phyloP scores from a whole-genome alignment of 208 protist species.

The Zelonia costaricensis region DNA sequence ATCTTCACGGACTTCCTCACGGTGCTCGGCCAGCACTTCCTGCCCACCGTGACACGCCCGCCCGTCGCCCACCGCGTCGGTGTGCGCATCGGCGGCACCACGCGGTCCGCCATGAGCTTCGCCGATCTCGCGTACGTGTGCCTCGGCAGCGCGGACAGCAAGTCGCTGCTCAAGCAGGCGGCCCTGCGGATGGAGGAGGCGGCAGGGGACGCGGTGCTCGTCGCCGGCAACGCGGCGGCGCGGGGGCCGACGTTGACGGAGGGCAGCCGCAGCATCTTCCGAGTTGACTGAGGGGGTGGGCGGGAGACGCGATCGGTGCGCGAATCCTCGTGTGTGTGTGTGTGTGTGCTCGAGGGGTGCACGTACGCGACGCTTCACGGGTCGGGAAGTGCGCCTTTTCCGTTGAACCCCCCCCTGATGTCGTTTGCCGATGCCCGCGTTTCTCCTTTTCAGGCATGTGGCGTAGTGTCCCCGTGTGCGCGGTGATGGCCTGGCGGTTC shows the following conservation, averaged over 20 bases:
- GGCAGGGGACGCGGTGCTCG: neutral
- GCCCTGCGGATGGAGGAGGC: slow-evolving; percentile 71
- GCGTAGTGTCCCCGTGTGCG: too few relatives aligned
- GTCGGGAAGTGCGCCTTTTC: too few relatives aligned
- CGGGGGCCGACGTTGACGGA: slow-evolving; percentile 13
- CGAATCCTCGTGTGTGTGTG: neutral
- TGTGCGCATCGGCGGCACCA: slow-evolving; percentile 27
- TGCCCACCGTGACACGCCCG: slow-evolving; percentile 38
- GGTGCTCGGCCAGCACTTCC: slow-evolving; percentile 48
- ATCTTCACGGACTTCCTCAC: slow-evolving; percentile 67
- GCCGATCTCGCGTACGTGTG: slow-evolving; percentile 78
- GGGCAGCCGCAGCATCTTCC: slow-evolving; percentile 44
- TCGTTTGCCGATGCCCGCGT: too few relatives aligned
- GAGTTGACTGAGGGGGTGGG: slow-evolving; percentile 1
- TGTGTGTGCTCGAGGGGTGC: neutral
- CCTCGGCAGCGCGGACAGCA: slow-evolving; percentile 65
- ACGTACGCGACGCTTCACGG: too few relatives aligned
- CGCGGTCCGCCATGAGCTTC: slow-evolving; percentile 50
- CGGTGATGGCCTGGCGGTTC: too few relatives aligned
- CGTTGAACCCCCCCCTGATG: too few relatives aligned
- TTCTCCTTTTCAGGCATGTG: too few relatives aligned
- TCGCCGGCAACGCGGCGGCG: neutral
- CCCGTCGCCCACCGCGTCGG: slow-evolving; percentile 49
- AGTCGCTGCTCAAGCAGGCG: slow-evolving; percentile 74
- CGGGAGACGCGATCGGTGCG: neutral